phyloP scores from a whole-genome alignment of 2,329 filamentous ascomycete species.

The Penicillium decumbens region DNA sequence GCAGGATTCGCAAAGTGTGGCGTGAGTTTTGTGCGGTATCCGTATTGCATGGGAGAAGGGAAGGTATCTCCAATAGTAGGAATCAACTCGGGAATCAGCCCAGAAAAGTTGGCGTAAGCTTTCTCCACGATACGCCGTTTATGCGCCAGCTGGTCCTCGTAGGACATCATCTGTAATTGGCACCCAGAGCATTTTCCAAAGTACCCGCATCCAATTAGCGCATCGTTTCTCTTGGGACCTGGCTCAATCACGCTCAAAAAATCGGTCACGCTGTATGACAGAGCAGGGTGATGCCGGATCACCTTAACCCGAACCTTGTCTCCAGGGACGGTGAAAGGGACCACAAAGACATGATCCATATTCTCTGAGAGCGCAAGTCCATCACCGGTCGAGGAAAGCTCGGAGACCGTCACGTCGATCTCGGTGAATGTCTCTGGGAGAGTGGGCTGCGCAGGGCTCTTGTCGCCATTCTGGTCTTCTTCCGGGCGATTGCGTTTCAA shows the following conservation, averaged over 20 bases:
- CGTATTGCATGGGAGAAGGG: conserved; percentile 82
- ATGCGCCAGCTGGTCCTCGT: conserved; percentile 75
- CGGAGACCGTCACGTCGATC: conserved; percentile 73
- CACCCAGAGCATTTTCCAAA: conserved; percentile 85
- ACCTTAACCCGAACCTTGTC: conserved; percentile 76
- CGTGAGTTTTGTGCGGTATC: conserved; percentile 93
- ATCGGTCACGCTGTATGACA: conserved; percentile 72
- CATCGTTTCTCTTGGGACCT: conserved; percentile 70
- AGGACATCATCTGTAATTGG: conserved; percentile 96
- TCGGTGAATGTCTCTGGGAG: conserved; percentile 67
- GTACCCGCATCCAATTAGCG: conserved; percentile 74
- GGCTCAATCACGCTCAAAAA: conserved; percentile 72
- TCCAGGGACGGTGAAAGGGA: conserved; percentile 83
- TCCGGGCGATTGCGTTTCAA: conserved; percentile 32
- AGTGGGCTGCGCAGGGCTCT: conserved; percentile 15
- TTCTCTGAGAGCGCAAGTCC: conserved; percentile 71
- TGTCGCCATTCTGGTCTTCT: conserved; percentile 25
- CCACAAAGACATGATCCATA: conserved; percentile 69
- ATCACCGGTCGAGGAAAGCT: conserved; percentile 87
- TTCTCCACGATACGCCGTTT: conserved; percentile 86
- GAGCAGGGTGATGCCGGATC: conserved; percentile 62
- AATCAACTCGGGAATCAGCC: conserved; percentile 68
- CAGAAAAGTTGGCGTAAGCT: conserved; percentile 86
- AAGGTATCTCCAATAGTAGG: conserved; percentile 79
- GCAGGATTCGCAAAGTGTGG: conserved; percentile 83